Evolutionary conservation across 2,329 filamentous ascomycete genomes (phyloP).

Genomic region (Chalara sp.): DNA sequence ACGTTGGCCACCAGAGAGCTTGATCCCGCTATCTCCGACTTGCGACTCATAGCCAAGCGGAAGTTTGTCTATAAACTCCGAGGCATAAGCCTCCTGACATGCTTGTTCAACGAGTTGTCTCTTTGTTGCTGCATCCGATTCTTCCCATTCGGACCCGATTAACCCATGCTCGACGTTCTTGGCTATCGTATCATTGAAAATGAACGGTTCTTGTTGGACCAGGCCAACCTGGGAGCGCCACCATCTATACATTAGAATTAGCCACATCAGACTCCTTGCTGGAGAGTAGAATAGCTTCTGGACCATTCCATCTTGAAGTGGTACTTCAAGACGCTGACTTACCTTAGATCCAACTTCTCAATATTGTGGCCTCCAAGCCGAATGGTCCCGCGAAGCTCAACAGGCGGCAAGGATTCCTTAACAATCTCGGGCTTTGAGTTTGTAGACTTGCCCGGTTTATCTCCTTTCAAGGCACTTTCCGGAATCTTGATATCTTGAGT

Average conservation of each 20-base stretch:
- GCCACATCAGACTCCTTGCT: too few relatives aligned
- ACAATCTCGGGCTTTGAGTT: constrained; percentile 19
- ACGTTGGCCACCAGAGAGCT: constrained; percentile 73
- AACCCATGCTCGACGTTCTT: constrained; percentile 42
- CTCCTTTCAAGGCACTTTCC: constrained; percentile 35
- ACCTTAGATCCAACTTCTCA: constrained; percentile 50
- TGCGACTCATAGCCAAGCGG: constrained; percentile 59
- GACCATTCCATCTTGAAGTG: too few relatives aligned
- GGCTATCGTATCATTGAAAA: constrained; percentile 60
- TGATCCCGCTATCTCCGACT: constrained; percentile 70
- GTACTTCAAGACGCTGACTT: too few relatives aligned
- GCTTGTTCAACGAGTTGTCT: constrained; percentile 54
- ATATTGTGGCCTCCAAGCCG: constrained; percentile 46
- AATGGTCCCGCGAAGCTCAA: constrained; percentile 30
- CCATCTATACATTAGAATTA: constrained; percentile 31
- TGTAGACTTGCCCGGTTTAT: constrained; percentile 29
- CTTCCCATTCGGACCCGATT: constrained; percentile 43
- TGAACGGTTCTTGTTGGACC: constrained; percentile 61
- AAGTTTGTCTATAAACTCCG: constrained; percentile 62
- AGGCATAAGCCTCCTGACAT: constrained; percentile 60
- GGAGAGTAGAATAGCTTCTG: too few relatives aligned
- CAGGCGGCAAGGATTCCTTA: constrained; percentile 33
- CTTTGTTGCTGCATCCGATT: constrained; percentile 48
- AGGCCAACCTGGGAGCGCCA: constrained; percentile 53
- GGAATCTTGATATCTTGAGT: constrained; percentile 16